Conservation (phyloP, 495 filamentous ascomycete species). For the Talaromyces wortmannii region DNA sequence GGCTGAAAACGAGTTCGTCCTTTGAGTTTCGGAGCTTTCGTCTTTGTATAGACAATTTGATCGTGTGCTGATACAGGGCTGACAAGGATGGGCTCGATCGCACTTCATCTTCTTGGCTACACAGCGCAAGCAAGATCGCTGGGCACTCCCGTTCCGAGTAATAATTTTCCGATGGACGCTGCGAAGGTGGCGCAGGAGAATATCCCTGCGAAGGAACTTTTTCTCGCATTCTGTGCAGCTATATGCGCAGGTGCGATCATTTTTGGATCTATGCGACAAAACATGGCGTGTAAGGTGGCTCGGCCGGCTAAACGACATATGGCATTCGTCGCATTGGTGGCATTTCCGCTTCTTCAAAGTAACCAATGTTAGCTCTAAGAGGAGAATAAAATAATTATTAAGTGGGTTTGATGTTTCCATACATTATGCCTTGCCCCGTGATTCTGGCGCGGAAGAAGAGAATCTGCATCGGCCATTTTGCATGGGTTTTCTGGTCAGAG, state of each 20-base stretch:
- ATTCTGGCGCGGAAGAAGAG: background rate
- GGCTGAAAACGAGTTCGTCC: background rate
- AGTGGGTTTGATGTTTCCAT: background rate
- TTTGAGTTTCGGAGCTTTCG: background rate
- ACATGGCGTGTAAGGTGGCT: slow-evolving; percentile 2
- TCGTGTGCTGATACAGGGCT: background rate
- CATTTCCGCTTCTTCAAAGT: background rate
- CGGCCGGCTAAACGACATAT: background rate
- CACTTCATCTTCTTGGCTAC: background rate
- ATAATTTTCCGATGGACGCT: background rate
- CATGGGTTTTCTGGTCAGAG: background rate
- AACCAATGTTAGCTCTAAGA: background rate
- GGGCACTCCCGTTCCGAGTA: background rate
- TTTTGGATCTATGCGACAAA: background rate
- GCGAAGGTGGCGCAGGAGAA: slow-evolving; percentile 1
- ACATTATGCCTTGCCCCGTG: background rate
- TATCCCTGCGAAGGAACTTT: background rate
- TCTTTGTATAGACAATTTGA: background rate
- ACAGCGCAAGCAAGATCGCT: slow-evolving; percentile 1
- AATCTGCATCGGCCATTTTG: background rate
- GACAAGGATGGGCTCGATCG: slow-evolving; percentile 1
- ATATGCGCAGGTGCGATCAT: background rate
- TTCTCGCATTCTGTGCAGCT: background rate
- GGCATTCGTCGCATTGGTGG: slow-evolving; percentile 1
- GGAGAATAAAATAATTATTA: background rate